Percentiles rank a stretch among this genome's conserved stretches.
Evolutionary conservation across 78 protist species (phyloP).

Genomic region (Trichosphaerium sp.): DNA sequence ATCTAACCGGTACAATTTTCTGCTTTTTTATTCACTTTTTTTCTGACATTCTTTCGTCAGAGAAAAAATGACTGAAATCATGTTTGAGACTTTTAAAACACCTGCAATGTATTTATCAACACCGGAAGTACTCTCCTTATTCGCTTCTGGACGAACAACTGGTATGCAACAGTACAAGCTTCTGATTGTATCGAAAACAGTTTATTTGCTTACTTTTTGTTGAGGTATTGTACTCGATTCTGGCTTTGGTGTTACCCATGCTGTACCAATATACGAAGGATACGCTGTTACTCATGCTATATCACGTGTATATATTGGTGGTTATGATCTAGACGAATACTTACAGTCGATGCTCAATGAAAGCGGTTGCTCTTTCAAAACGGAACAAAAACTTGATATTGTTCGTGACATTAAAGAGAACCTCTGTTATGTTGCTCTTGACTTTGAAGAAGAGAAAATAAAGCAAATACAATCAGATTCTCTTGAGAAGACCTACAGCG

Average conservation of each 20-base stretch:
- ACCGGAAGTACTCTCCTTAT: conserved; percentile 54
- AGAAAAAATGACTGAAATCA: conserved; percentile 21
- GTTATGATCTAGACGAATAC: neutral
- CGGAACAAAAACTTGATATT: conserved; percentile 5
- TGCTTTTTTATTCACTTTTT: no score
- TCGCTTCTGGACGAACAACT: conserved; percentile 32
- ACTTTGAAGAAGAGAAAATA: neutral
- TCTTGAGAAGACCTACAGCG: neutral
- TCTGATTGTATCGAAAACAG: no score
- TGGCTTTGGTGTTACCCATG: conserved; percentile 65
- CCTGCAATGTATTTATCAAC: conserved; percentile 22
- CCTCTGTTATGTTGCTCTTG: conserved; percentile 19
- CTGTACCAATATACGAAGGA: conserved; percentile 64
- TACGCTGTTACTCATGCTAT: conserved; percentile 20
- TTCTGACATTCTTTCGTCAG: no score
- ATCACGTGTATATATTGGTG: conserved; percentile 26
- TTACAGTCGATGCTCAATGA: neutral
- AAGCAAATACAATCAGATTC: no score
- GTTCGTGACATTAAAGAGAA: conserved; percentile 50
- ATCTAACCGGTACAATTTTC: no score
- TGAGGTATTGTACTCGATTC: conserved; percentile 66
- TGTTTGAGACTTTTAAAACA: conserved; percentile 54
- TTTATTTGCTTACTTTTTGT: no score
- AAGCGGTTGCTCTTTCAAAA: conserved; percentile 22
- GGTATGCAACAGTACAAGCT: no score